Conservation (phyloP, 371 early-diverging fungal genomes). For the Funneliformis caledonium region DNA sequence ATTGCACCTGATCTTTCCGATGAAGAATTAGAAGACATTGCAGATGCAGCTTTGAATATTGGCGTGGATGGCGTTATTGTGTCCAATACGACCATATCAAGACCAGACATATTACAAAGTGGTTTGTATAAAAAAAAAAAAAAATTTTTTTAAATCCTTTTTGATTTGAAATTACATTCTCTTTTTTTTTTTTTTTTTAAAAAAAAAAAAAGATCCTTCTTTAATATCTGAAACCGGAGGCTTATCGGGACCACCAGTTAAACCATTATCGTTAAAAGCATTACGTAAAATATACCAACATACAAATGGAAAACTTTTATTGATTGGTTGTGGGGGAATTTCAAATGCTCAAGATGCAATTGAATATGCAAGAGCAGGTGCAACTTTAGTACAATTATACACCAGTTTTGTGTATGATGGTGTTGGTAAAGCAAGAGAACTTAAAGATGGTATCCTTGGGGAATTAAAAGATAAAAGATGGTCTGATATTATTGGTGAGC, state of each 20-base stretch:
- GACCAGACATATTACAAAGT: conserved; percentile 62
- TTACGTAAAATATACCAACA: conserved; percentile 70
- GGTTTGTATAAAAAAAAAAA: conserved; percentile 49
- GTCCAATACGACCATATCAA: conserved; percentile 78
- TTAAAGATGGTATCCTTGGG: conserved; percentile 67
- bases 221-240: conserved; percentile 70
- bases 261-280: conserved; percentile 63
- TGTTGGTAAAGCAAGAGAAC: conserved; percentile 68
- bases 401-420: conserved; percentile 74
- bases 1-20: conserved; percentile 80
- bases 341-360: conserved; percentile 72
- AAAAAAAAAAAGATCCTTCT: conserved; percentile 44
- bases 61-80: conserved; percentile 84
- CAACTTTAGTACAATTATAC: conserved; percentile 78
- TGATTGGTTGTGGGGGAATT: conserved; percentile 89
- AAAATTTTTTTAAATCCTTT: conserved; percentile 22
- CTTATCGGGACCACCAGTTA: conserved; percentile 77
- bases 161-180: conserved; percentile 29
- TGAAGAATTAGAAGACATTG: conserved; percentile 73
- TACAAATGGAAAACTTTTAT: conserved; percentile 70
- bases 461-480: conserved; percentile 58
- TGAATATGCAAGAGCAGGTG: conserved; percentile 76
- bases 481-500: conserved; percentile 59
- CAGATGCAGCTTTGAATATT: conserved; percentile 63
- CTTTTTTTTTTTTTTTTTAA: conserved; percentile 42